These are phyloP conservation scores for Rhynchosporium agropyri DNA, from an alignment of 2,329 filamentous ascomycete species.

Conservation along the genomic window DNA sequence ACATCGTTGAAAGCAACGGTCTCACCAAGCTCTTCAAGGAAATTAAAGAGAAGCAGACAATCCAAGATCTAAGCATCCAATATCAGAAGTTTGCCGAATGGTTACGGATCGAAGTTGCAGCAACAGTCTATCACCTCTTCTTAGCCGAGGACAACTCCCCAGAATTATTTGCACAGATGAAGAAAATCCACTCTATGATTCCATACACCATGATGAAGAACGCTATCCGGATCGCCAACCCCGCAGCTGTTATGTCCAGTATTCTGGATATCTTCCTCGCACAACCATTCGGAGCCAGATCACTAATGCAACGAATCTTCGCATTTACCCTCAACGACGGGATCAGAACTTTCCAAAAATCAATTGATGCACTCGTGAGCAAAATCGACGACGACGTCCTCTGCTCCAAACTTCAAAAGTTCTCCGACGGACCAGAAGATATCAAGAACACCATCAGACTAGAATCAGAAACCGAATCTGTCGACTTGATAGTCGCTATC, in stretches of 20 bases:
- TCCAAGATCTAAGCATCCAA: conserved; percentile 86
- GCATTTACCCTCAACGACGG: conserved; percentile 89
- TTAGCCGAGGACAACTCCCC: conserved; percentile 97
- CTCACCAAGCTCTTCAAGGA: conserved; percentile 91
- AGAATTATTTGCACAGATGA: conserved; percentile 91
- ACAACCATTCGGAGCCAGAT: conserved; percentile 88
- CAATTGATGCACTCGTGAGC: conserved; percentile 74
- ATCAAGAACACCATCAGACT: conserved; percentile 73
- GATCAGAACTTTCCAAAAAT: conserved; percentile 81
- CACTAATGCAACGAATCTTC: conserved; percentile 92
- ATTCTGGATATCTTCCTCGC: conserved; percentile 94
- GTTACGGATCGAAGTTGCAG: conserved; percentile 95
- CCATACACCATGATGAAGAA: conserved; percentile 95
- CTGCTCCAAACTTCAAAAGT: conserved; percentile 78
- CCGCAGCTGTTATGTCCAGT: conserved; percentile 94
- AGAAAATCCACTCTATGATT: conserved; percentile 90
- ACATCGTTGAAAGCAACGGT: conserved; percentile 74
- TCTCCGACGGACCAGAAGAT: conserved; percentile 73
- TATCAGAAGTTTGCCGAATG: conserved; percentile 99
- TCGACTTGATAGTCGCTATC: conserved; percentile 85
- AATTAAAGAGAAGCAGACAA: conserved; percentile 85
- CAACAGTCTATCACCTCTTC: conserved; percentile 96
- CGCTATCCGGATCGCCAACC: conserved; percentile 94
- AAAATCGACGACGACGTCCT: conserved; percentile 84
- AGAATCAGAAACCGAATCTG: conserved; percentile 72